Evolutionary conservation across 2,329 filamentous ascomycete genomes (phyloP), one percentile per base, ranked within the genome.

Genomic region (Venturia nashicola): DNA sequence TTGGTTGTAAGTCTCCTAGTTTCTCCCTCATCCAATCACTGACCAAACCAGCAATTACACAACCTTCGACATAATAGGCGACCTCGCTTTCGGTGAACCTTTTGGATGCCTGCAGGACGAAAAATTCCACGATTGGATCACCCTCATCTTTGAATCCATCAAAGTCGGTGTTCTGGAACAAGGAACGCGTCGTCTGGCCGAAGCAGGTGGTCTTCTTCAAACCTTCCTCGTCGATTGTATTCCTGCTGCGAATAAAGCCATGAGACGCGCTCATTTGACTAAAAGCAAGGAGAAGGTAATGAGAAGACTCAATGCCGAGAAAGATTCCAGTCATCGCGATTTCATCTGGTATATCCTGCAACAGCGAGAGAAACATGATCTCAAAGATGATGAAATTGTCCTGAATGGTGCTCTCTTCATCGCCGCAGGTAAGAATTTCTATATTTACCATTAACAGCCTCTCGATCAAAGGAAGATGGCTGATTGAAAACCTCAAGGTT

Each of bases 191-290:
- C 63, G 63, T 23, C 72, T 77, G 55, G 74, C 74, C 66, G 75
- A 76, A 64, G 71, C 76, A 11, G 74, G 74, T 42, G 74, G 76
- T 64, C 73, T 75, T 0, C 69, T 77, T 1, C 65, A 70, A 9
- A 73, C 72, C 34, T 68, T 76, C 18, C 73, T 77, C 20, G 73
- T 65, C 70, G 46, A 55, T 14, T n/a, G 39, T 9, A 64, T 64
- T 23, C 63, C 63, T 12, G n/a, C 40, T 5, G 55, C 55, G 7
- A 36, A 32, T 40, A n/a, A 42, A 48, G 27, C 34, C 8, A 20
- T 46, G 14, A 59, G 64, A 3, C 68, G 63, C 62, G 68, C 66
- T 23, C 72, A 74, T 63, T 40, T 74, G 39, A 65, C 67, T 42
- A 71, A 72, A 55, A 71, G 69, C 14, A 72, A 68, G 0, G 71